Conservation (phyloP, 768 basidiomycete genomes). For the Cyclocybe aegerita region DNA sequence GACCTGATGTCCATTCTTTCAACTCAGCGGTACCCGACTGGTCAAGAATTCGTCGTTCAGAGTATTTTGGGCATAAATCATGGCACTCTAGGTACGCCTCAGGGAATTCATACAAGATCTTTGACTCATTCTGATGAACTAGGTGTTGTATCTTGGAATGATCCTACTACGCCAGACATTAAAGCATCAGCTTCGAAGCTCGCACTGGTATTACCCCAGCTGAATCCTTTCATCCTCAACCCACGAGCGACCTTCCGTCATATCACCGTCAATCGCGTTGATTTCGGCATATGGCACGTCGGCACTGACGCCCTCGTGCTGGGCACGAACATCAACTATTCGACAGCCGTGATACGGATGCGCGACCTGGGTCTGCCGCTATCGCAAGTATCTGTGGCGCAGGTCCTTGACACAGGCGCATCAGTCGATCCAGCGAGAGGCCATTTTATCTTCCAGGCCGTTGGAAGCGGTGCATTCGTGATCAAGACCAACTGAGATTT, state of each 20-base stretch:
- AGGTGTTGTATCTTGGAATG: conserved; percentile 53
- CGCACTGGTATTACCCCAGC: conserved; percentile 41
- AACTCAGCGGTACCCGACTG: conserved; percentile 55
- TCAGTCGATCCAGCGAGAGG: conserved; percentile 19
- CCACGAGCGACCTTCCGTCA: conserved; percentile 40
- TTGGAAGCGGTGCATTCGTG: conserved; percentile 42
- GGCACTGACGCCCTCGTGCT: conserved; percentile 43
- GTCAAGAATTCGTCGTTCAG: conserved; percentile 67
- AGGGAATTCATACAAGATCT: background rate
- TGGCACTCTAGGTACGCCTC: conserved; percentile 53
- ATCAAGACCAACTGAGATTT: conserved; percentile 10
- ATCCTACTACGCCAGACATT: conserved; percentile 54
- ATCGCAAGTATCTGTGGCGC: conserved; percentile 13
- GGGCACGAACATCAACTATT: conserved; percentile 50
- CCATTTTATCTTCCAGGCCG: conserved; percentile 33
- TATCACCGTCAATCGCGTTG: conserved; percentile 39
- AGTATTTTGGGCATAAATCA: conserved; percentile 69
- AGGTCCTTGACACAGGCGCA: conserved; percentile 38
- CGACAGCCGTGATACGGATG: conserved; percentile 30
- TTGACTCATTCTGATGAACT: background rate
- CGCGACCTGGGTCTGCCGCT: conserved; percentile 25
- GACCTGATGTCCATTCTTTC: background rate
- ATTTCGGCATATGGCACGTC: conserved; percentile 52
- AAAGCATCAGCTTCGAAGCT: conserved; percentile 50
- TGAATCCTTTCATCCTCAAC: conserved; percentile 46